Evolutionary conservation across 345 rosid species (phyloP).

Genomic region (Erucastrum elatum): DNA sequence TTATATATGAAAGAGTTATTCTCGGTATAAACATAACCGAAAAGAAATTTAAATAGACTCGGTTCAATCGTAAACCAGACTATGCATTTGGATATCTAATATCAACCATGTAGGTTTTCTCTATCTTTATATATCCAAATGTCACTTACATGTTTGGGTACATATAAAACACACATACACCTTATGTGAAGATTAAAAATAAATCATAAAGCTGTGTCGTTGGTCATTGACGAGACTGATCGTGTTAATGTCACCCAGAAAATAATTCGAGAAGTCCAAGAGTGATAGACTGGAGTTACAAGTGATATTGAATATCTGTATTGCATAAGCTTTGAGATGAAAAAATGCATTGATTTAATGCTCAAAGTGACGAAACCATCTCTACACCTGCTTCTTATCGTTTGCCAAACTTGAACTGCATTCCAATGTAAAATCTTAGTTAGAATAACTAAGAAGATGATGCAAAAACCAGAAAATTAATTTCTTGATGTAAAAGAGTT

Average conservation of each 20-base stretch:
- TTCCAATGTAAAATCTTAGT: not conserved
- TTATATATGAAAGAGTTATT: not conserved
- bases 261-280: conserved; percentile 15
- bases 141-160: not conserved
- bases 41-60: not conserved
- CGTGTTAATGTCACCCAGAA: conserved; percentile 39
- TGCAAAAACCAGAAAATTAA: not conserved
- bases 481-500: not conserved
- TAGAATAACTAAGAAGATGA: conserved; percentile 2
- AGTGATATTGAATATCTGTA: conserved; percentile 22
- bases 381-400: not conserved
- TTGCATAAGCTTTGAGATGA: conserved; percentile 27
- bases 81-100: not conserved
- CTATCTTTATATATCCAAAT: not conserved
- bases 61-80: not conserved
- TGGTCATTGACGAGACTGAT: conserved; percentile 32
- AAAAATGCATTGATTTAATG: conserved; percentile 33
- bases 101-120: not conserved
- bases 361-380: conserved; percentile 27
- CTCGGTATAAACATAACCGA: not conserved
- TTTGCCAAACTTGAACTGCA: conserved; percentile 25
- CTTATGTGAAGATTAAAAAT: not conserved
- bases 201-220: conserved; percentile 14
- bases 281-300: not conserved
- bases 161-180: not conserved